These are phyloP conservation scores for Penicillium janthinellum DNA, from an alignment of 2,329 filamentous ascomycete species.

Conservation along the genomic window DNA sequence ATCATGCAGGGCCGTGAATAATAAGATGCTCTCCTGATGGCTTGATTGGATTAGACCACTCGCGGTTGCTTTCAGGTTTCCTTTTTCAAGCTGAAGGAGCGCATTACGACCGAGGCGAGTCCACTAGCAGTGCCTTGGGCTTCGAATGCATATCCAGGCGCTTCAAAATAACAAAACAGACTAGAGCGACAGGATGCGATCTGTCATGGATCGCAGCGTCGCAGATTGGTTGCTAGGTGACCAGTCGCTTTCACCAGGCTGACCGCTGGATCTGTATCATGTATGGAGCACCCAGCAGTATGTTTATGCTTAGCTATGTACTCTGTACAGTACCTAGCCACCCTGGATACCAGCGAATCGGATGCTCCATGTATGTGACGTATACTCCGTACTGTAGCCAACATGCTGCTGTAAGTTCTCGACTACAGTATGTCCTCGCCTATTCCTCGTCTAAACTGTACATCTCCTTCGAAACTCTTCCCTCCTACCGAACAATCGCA, in stretches of 20 bases:
- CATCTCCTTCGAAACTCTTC: neutral
- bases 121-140: neutral
- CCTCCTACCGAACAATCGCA: neutral
- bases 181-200: slow-evolving; percentile 14
- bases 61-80: neutral
- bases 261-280: slow-evolving; percentile 17
- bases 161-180: neutral
- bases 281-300: neutral
- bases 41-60: slow-evolving; percentile 19
- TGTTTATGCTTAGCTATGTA: neutral
- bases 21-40: slow-evolving; percentile 12
- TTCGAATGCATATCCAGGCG: neutral
- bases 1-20: slow-evolving; percentile 9
- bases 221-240: slow-evolving; percentile 25
- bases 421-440: neutral
- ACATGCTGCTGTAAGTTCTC: too few species aligned
- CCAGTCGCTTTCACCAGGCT: slow-evolving; percentile 13
- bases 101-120: neutral
- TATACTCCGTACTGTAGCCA: neutral
- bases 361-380: neutral
- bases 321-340: neutral
- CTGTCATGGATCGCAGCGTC: slow-evolving; percentile 8
- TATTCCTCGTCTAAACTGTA: neutral
- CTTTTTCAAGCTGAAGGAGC: neutral
- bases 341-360: neutral